phyloP scores from a whole-genome alignment of 768 basidiomycete species.

The Tricholomella constricta region DNA sequence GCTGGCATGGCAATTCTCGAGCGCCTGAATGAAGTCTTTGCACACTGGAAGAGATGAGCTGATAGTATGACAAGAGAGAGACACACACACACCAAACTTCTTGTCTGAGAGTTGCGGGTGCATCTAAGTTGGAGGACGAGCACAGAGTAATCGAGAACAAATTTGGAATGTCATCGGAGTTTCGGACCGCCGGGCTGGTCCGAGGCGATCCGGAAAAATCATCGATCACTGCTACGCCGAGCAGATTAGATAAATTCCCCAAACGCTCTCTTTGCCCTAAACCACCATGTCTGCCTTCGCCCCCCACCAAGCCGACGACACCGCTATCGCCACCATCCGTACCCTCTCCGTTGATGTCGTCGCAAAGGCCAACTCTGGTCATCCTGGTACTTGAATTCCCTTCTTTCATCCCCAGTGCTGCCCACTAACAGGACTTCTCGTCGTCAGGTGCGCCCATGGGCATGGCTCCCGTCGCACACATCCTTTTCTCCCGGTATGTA shows the following conservation, averaged over 20 bases:
- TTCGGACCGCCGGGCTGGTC: constrained; percentile 14
- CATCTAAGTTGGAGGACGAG: constrained; percentile 38
- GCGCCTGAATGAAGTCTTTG: constrained; percentile 75
- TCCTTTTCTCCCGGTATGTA: constrained; percentile 73
- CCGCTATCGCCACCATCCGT: constrained; percentile 72
- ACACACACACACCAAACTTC: constrained; percentile 51
- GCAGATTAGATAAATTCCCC: constrained; percentile 21
- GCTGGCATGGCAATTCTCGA: constrained; percentile 67
- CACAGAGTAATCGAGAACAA: neutral
- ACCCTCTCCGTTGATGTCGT: constrained; percentile 77
- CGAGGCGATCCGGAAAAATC: constrained; percentile 9
- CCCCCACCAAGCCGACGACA: constrained; percentile 48
- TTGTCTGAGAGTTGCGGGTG: constrained; percentile 75
- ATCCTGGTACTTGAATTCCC: constrained; percentile 61
- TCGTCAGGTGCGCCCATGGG: constrained; percentile 87
- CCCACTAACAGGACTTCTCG: constrained; percentile 9
- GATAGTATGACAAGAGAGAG: constrained; percentile 4
- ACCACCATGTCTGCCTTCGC: constrained; percentile 45
- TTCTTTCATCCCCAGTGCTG: constrained; percentile 4
- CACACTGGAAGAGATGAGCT: constrained; percentile 48
- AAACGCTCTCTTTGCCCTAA: constrained; percentile 18
- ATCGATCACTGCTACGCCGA: neutral
- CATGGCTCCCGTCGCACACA: constrained; percentile 82
- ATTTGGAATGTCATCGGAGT: constrained; percentile 8
- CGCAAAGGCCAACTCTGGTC: constrained; percentile 90